Base-by-base conservation (phyloP, 2,329 filamentous ascomycete genomes). In the Pezicula neosporulosa region DNA sequence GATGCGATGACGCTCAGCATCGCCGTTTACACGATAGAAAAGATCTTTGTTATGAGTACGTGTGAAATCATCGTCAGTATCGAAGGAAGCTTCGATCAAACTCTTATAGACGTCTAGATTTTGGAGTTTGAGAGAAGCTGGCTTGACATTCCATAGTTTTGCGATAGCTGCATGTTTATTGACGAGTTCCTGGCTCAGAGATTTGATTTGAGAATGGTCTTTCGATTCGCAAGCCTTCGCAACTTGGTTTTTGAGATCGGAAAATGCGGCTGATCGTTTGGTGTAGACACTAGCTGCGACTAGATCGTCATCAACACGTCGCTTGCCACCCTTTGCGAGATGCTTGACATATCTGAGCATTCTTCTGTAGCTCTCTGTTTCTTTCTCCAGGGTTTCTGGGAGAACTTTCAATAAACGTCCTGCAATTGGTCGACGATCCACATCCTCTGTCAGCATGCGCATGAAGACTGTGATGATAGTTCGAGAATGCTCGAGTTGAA, bases 191-290 rank as follows among this genome's bases (percentile, higher is more conserved):
- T 50, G 42, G 41, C 52, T 54, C 6, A 24, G 18, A 6, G 46
- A 38, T 13, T 56, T 51, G 36, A 57, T 56, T n/a, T 39, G 27
- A 10, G 13, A 33, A 36, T 38, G 28, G 24, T 61, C 50, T 19
- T 49, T 39, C 5, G 1, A 16, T 2, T 28, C n/a, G 27, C 52
- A 58, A 6, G 57, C 56, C 39, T 49, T 33, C 15, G 53, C 52
- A 18, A 57, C 44, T n/a, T 24, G 24, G 13, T 43, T 19, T 41
- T 61, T 61, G 37, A 61, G 33, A 13, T 49, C 51, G 6, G 28
- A 47, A 46, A 61, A 61, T 4, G 47, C 51, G 10, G 56, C 59
- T 5, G 59, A 60, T 9, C 59, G 59, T 35, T 60, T 60, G 15
- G 48, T 54, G 49, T 54, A 60, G 33, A 61, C 55, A 30, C 53